phyloP scores from a whole-genome alignment of 495 filamentous ascomycete species.

The Aspergillus funiculosus region DNA sequence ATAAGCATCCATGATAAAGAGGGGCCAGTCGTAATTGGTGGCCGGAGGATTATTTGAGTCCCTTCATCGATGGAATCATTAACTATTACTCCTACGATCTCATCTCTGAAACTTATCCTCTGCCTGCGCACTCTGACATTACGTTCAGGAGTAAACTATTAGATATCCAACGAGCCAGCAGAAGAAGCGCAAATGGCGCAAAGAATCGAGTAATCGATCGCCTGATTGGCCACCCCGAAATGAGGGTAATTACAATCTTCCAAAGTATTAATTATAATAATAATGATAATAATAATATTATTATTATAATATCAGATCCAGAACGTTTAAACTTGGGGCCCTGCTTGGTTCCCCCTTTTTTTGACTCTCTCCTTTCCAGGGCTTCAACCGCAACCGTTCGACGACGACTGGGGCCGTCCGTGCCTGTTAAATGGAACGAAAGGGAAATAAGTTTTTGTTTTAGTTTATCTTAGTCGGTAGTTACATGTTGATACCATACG shows the following conservation, averaged over 20 bases:
- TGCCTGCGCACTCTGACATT: no score
- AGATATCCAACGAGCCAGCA: slow-evolving; percentile 13
- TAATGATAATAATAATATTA: neutral
- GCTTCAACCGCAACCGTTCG: slow-evolving; percentile 2
- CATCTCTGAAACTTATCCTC: neutral
- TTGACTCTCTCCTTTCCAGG: slow-evolving; percentile 12
- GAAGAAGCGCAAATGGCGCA: slow-evolving; percentile 13
- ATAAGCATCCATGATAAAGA: slow-evolving; percentile 14
- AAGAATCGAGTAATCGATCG: neutral
- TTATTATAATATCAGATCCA: neutral
- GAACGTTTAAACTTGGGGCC: slow-evolving; percentile 1
- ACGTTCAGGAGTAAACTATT: neutral
- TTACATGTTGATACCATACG: slow-evolving; percentile 3
- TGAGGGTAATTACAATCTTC: neutral
- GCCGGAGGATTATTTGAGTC: slow-evolving; percentile 2
- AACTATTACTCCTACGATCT: neutral
- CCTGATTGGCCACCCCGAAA: slow-evolving; percentile 1
- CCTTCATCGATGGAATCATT: neutral
- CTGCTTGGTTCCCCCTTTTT: slow-evolving; percentile 13
- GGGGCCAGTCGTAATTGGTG: slow-evolving; percentile 8
- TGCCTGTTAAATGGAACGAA: no score
- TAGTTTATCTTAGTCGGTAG: no score
- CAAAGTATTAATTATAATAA: no score
- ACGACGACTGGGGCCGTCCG: slow-evolving; percentile 6
- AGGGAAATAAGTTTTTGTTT: no score